These are phyloP conservation scores for Aspergillus pseudotamarii DNA, from an alignment of 2,329 filamentous ascomycete species.

Conservation along the genomic window DNA sequence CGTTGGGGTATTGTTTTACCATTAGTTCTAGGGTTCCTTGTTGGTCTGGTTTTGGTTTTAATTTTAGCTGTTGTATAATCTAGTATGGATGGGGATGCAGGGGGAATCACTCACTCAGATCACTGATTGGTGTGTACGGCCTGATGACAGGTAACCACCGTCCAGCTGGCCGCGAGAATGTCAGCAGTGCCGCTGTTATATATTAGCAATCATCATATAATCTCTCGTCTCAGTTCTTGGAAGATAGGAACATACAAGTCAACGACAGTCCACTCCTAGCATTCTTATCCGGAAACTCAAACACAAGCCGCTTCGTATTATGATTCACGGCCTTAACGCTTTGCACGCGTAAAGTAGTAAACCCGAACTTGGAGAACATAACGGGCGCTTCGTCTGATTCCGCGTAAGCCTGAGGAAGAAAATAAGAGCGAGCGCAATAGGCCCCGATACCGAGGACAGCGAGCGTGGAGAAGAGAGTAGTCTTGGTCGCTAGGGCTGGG, in stretches of 20 bases:
- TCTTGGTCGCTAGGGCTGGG: not conserved
- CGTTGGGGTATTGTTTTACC: conserved; percentile 69
- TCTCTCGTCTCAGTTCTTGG: too few relatives aligned
- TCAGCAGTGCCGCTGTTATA: conserved; percentile 55
- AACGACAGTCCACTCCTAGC: conserved; percentile 54
- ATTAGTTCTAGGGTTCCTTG: conserved; percentile 65
- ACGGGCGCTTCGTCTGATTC: not conserved
- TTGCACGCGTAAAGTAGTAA: conserved; percentile 47
- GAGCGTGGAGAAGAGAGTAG: not conserved
- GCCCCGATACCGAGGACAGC: not conserved
- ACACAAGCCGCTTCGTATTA: conserved; percentile 61
- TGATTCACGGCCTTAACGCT: conserved; percentile 59
- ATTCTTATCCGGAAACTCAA: conserved; percentile 55
- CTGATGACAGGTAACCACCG: conserved; percentile 62
- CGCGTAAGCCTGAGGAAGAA: not conserved
- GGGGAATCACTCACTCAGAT: conserved; percentile 44
- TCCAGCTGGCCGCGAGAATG: conserved; percentile 61
- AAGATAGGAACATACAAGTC: conserved; percentile 45
- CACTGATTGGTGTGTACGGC: conserved; percentile 68
- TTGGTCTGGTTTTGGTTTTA: conserved; percentile 45
- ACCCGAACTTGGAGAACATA: conserved; percentile 1
- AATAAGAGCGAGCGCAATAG: not conserved
- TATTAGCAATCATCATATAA: not conserved
- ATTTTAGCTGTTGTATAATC: not conserved
- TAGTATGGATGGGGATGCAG: conserved; percentile 7